Evolutionary conservation across 352 stramenopile genomes (phyloP).

Genomic region (Globisporangium takayamanum): DNA sequence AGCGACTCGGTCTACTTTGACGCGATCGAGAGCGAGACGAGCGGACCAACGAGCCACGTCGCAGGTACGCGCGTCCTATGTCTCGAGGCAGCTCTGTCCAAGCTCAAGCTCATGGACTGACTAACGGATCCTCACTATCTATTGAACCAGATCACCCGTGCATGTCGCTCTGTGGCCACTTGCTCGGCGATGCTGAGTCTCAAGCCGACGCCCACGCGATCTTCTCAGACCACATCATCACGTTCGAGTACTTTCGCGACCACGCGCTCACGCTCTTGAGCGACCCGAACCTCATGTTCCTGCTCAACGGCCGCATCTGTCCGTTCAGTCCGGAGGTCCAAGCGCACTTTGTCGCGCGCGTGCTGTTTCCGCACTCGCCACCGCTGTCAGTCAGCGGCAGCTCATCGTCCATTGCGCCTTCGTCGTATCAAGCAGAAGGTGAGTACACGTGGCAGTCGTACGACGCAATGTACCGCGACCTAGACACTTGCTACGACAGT

Average conservation of each 20-base stretch:
- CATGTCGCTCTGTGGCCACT: slow-evolving; percentile 71
- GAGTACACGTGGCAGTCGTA: slow-evolving; percentile 4
- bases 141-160: slow-evolving; percentile 31
- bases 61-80: background rate
- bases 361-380: slow-evolving; percentile 61
- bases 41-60: slow-evolving; percentile 1
- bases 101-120: background rate
- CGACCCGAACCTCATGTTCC: slow-evolving; percentile 50
- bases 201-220: slow-evolving; percentile 42
- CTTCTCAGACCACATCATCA: slow-evolving; percentile 64
- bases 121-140: background rate
- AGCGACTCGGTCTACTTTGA: slow-evolving; percentile 77
- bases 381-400: slow-evolving; percentile 16
- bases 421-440: slow-evolving; percentile 1
- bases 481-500: background rate
- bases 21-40: slow-evolving; percentile 39
- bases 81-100: too few species aligned
- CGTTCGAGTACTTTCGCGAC: slow-evolving; percentile 52
- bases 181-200: slow-evolving; percentile 34
- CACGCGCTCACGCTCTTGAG: slow-evolving; percentile 34
- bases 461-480: too few species aligned
- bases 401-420: background rate
- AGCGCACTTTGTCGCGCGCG: slow-evolving; percentile 50
- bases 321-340: slow-evolving; percentile 54
- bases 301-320: slow-evolving; percentile 54